Evolutionary conservation across 768 basidiomycete species (phyloP).

Genomic region (Tulasnella sp.): DNA sequence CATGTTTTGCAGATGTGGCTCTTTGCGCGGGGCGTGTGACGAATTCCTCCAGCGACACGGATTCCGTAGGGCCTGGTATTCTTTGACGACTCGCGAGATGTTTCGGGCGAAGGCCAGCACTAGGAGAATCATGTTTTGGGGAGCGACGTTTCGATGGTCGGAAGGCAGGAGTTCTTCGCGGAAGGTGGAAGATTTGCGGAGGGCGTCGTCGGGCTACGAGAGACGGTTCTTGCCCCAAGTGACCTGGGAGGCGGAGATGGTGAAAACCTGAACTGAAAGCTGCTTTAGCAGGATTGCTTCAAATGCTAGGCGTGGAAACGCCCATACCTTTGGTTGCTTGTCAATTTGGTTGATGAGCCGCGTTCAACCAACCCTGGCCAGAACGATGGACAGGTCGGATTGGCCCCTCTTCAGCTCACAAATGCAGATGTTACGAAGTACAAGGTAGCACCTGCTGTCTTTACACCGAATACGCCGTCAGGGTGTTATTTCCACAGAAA

Average conservation of each 20-base stretch:
- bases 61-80: background rate
- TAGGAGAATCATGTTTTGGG: background rate
- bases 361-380: background rate
- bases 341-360: conserved; percentile 18
- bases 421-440: conserved; percentile 5
- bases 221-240: background rate
- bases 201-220: background rate
- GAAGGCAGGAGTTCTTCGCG: background rate
- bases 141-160: background rate
- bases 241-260: background rate
- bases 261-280: background rate
- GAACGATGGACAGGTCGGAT: background rate
- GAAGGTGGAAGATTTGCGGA: background rate
- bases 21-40: background rate
- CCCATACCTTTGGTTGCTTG: conserved; percentile 24
- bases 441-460: background rate
- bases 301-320: too few relatives aligned
- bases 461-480: conserved; percentile 11
- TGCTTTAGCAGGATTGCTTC: background rate
- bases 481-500: too few relatives aligned
- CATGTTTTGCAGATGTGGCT: background rate
- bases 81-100: background rate
- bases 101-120: background rate
- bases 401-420: background rate
- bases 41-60: background rate